These are phyloP conservation scores for Backusella macrospora DNA, from an alignment of 192 early-diverging fungal genomes.

Conservation along the genomic window DNA sequence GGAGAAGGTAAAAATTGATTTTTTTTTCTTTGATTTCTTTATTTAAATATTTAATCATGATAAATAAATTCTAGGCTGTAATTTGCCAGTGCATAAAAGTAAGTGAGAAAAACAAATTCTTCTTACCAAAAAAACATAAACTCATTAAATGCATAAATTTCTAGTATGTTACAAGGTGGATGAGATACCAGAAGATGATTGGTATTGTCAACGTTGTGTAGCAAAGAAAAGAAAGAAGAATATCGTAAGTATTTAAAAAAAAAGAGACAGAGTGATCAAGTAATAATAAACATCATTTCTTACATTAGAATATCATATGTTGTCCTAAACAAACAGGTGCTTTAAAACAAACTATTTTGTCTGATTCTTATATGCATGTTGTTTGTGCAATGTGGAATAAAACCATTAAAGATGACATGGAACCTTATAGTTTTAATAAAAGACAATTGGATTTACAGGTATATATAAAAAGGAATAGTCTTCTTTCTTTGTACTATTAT, in stretches of 20 bases:
- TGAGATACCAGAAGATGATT: conserved; percentile 48
- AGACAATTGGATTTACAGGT: conserved; percentile 27
- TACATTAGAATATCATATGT: conserved; percentile 45
- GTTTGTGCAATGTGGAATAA: conserved; percentile 51
- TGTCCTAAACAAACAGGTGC: conserved; percentile 46
- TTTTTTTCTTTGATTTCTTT: too few relatives aligned
- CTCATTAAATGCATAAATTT: background rate
- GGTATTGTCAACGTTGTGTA: conserved; percentile 56
- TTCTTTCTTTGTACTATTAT: background rate
- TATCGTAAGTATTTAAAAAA: conserved; percentile 36
- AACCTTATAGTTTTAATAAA: conserved; percentile 42
- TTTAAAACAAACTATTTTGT: conserved; percentile 45
- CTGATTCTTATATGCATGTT: conserved; percentile 50
- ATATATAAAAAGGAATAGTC: background rate
- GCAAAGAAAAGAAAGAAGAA: conserved; percentile 38
- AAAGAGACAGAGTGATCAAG: background rate
- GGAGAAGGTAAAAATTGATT: conserved; percentile 42
- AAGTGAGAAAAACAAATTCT: background rate
- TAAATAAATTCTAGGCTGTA: conserved; percentile 27
- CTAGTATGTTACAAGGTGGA: conserved; percentile 49
- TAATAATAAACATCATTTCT: background rate
- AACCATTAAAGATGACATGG: conserved; percentile 25
- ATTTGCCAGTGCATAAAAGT: conserved; percentile 47
- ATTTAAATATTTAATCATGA: background rate
- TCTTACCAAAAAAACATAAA: background rate